Evolutionary conservation across 2,329 filamentous ascomycete genomes (phyloP).

Genomic region (Pseudocercospora macadamiae): DNA sequence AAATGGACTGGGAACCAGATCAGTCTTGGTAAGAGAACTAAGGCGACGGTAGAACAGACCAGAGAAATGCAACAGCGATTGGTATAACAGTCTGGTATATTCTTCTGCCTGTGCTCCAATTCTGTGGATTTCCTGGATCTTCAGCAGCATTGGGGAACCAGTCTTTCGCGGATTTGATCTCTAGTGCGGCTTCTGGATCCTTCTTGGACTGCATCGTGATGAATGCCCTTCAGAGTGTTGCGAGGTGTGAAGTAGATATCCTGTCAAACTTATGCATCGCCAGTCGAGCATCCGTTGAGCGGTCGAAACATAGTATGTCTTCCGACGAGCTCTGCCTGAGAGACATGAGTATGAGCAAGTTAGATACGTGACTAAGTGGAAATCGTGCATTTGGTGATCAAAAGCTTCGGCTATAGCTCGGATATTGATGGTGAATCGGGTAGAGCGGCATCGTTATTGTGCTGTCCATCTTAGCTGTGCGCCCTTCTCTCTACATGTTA

Average conservation of each 20-base stretch:
- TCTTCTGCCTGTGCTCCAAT: slow-evolving; percentile 22
- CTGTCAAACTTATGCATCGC: background rate
- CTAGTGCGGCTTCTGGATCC: background rate
- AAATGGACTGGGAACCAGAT: slow-evolving; percentile 35
- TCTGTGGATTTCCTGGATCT: slow-evolving; percentile 27
- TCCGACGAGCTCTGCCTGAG: too few relatives aligned
- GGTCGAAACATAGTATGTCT: too few relatives aligned
- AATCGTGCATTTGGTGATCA: background rate
- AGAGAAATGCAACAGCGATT: slow-evolving; percentile 24
- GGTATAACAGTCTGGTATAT: slow-evolving; percentile 13
- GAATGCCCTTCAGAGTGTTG: too few relatives aligned
- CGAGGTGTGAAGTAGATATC: too few relatives aligned
- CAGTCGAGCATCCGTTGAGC: background rate
- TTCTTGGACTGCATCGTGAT: background rate
- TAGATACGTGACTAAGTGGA: too few relatives aligned
- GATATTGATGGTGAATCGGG: background rate
- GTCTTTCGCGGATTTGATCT: background rate
- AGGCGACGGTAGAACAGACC: background rate
- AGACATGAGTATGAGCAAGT: too few relatives aligned
- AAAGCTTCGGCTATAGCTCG: background rate
- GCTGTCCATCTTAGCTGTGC: background rate
- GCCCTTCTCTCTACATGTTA: background rate
- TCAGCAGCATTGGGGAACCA: background rate
- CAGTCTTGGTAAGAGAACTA: background rate
- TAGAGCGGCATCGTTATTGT: background rate